Base-by-base conservation (phyloP, 805 yeast species). In the Yarrowia sp. region DNA sequence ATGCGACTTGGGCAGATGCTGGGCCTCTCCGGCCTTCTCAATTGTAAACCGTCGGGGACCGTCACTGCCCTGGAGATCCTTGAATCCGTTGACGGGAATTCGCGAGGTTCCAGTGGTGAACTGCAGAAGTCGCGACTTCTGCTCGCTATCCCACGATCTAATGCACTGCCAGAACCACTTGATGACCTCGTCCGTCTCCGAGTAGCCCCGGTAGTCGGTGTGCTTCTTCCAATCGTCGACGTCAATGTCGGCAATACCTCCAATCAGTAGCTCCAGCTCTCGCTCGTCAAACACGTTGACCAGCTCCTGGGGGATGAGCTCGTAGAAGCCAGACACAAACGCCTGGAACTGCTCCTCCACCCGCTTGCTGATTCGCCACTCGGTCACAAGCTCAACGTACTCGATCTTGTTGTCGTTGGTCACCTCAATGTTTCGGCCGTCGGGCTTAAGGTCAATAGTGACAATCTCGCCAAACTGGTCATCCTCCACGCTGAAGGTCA, bases 141-240 rank as follows among this genome's bases (percentile, higher is more conserved):
- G 98, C 76, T 95, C 99, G 65, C 92, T 84, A 75, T 95, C 98
- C 98, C 98, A 92, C 74, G 87, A 90, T 62, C 87, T 81, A 70
- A 95, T 86, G 78, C 96, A 89, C 77, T 85, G 86, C 99, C 99
- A 95, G 84, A 95, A 95, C 99, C 99, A 95, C 80, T 93, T 96
- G 70, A 95, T 87, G 59, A 92, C 97, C 78, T 92, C 96, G 78
- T 95, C 99, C 68, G 85, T 85, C 78, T 95, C 98, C 75, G 92
- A 93, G 78, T 93, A 95, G 5, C 99, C 99, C 79, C 99, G 86
- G 79, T 95, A 95, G 77, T 95, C 99, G 21, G 99, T 95, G 76
- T 95, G 98, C 75, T 91, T 92, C 79, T 92, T 95, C 99, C 99
- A 95, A 80, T 95, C 99, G 69, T 92, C 98, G 66, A 93, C 89